These are phyloP conservation scores for Mycena galericulata DNA, from an alignment of 768 basidiomycete species.

Conservation along the genomic window DNA sequence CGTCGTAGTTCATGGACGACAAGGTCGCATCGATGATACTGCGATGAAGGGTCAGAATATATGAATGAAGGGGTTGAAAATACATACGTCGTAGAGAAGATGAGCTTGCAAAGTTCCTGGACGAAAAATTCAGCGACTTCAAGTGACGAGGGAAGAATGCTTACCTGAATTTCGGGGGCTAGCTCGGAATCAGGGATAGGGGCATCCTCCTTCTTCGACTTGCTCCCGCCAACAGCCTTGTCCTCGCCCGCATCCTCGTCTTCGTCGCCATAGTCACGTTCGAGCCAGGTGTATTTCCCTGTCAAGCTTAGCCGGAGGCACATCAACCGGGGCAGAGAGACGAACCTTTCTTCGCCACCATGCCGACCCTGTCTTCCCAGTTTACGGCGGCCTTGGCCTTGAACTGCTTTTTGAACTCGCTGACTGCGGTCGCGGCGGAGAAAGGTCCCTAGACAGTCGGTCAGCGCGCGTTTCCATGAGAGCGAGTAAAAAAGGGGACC, in stretches of 20 bases:
- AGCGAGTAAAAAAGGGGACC: constrained; percentile 42
- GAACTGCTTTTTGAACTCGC: constrained; percentile 73
- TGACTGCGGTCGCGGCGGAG: constrained; percentile 49
- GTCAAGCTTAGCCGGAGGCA: not conserved
- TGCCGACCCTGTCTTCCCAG: constrained; percentile 65
- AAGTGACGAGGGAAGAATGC: not conserved
- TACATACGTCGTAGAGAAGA: constrained; percentile 61
- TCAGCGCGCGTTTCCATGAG: not conserved
- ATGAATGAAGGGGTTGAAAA: not conserved
- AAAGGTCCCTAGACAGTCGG: constrained; percentile 59
- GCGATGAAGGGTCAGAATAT: constrained; percentile 6
- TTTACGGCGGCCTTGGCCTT: constrained; percentile 60
- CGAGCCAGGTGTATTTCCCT: constrained; percentile 75
- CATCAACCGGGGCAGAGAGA: not conserved
- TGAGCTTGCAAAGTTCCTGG: constrained; percentile 61
- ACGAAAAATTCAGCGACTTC: not conserved
- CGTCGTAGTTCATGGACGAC: constrained; percentile 76
- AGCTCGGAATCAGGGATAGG: constrained; percentile 61
- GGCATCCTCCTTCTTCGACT: constrained; percentile 36
- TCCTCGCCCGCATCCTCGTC: constrained; percentile 51
- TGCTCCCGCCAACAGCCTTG: constrained; percentile 27
- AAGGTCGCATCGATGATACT: constrained; percentile 64
- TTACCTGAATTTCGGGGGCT: constrained; percentile 57
- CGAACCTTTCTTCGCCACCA: constrained; percentile 63
- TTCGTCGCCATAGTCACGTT: constrained; percentile 67